phyloP scores from a whole-genome alignment of 73 alveolate genomes.

The Paramecium pentaurelia region DNA sequence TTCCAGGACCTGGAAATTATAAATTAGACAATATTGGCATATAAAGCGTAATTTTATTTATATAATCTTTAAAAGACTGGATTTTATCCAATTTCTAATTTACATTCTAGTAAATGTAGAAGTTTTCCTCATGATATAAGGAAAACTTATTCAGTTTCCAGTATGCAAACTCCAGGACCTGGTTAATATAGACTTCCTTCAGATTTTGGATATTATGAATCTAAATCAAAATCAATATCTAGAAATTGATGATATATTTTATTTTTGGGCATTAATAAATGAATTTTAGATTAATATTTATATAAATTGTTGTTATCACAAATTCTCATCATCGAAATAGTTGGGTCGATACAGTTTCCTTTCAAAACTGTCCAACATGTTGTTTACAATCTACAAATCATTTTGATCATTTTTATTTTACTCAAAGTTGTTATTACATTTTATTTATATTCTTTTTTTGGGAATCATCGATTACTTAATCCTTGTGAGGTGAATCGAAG shows the following conservation, averaged over 20 bases:
- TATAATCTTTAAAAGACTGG: background rate
- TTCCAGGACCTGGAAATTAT: constrained; percentile 77
- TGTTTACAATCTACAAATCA: background rate
- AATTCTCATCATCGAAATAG: background rate
- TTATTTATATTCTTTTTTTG: background rate
- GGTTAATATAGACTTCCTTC: constrained; percentile 84
- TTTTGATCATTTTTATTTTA: background rate
- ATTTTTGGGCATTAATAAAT: background rate
- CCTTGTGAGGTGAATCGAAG: background rate
- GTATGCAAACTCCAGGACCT: constrained; percentile 84
- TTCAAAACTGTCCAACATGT: constrained; percentile 25
- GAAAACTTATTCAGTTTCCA: constrained; percentile 23
- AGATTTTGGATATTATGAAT: constrained; percentile 86
- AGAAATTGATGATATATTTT: background rate
- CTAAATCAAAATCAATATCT: constrained; percentile 42
- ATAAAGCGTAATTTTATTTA: background rate
- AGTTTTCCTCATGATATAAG: constrained; percentile 55
- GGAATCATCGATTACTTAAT: background rate
- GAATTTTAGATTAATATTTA: background rate
- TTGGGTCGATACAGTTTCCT: background rate
- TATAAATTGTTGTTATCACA: background rate
- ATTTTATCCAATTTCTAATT: background rate
- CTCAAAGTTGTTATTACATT: background rate
- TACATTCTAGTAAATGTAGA: constrained; percentile 56
- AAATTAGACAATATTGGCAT: constrained; percentile 57